These are phyloP conservation scores for Fraxinus dipetala DNA, from an alignment of 305 asterid genomes.

Conservation along the genomic window DNA sequence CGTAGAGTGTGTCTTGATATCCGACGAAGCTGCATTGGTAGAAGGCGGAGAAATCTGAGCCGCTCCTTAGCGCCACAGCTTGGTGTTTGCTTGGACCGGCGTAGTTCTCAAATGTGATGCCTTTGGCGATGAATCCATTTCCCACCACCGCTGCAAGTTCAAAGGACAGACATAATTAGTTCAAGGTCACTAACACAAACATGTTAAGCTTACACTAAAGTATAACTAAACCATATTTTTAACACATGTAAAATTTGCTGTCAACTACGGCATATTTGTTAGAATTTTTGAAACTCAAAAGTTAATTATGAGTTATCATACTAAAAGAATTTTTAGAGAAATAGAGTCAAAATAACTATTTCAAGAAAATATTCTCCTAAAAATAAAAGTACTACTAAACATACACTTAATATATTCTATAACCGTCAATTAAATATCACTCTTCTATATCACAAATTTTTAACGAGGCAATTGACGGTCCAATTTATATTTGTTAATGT, in stretches of 20 bases:
- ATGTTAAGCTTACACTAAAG: not conserved
- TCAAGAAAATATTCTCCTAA: too few species aligned
- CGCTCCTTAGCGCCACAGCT: conserved; percentile 84
- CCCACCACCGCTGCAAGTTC: conserved; percentile 69
- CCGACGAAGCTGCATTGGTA: conserved; percentile 79
- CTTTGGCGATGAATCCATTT: conserved; percentile 71
- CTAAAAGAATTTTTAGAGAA: too few species aligned
- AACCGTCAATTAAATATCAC: too few species aligned
- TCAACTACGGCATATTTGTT: too few species aligned
- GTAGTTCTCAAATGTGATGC: conserved; percentile 79
- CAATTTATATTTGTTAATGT: not conserved
- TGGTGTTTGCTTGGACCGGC: conserved; percentile 93
- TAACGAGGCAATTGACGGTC: not conserved
- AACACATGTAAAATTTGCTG: not conserved
- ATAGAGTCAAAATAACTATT: too few species aligned
- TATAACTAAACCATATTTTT: not conserved
- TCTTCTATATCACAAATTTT: not conserved
- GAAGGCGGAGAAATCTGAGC: conserved; percentile 80
- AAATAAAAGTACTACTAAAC: too few species aligned
- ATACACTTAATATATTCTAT: too few species aligned
- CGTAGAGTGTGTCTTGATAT: conserved; percentile 92
- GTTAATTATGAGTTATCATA: too few species aligned
- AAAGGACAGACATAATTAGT: not conserved
- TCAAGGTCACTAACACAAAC: not conserved
- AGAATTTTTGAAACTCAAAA: too few species aligned